Conservation (phyloP, 305 asterid genomes). For the Solanum hybrid region DNA sequence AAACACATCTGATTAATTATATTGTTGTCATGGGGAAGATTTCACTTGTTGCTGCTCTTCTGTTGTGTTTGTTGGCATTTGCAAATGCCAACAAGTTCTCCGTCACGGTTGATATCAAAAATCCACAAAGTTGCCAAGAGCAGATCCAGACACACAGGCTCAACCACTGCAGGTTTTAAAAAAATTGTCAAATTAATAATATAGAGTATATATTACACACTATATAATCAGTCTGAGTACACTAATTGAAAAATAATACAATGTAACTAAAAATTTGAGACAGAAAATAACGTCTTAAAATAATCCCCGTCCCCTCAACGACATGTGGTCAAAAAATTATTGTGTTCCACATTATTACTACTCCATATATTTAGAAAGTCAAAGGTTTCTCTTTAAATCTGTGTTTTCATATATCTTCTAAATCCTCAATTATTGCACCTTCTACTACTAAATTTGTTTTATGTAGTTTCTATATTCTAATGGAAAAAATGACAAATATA, state of each 20-base stretch:
- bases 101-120: background rate
- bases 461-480: background rate
- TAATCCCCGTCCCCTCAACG: background rate
- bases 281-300: background rate
- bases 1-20: background rate
- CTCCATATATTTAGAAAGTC: too few species aligned
- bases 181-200: too few species aligned
- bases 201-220: too few species aligned
- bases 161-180: background rate
- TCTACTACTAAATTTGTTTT: background rate
- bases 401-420: too few species aligned
- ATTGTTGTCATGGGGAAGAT: background rate
- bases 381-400: background rate
- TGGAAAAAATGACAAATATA: too few species aligned
- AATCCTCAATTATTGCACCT: background rate
- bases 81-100: background rate
- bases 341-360: too few species aligned
- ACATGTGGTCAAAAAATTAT: background rate
- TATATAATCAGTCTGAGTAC: background rate
- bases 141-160: slow-evolving; percentile 2
- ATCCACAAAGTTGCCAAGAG: background rate
- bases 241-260: background rate
- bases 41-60: background rate
- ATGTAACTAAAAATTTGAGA: background rate
- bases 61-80: background rate